Evolutionary conservation across 176 grass and related monocot genomes (phyloP).

Genomic region (Alopecurus myosuroides): DNA sequence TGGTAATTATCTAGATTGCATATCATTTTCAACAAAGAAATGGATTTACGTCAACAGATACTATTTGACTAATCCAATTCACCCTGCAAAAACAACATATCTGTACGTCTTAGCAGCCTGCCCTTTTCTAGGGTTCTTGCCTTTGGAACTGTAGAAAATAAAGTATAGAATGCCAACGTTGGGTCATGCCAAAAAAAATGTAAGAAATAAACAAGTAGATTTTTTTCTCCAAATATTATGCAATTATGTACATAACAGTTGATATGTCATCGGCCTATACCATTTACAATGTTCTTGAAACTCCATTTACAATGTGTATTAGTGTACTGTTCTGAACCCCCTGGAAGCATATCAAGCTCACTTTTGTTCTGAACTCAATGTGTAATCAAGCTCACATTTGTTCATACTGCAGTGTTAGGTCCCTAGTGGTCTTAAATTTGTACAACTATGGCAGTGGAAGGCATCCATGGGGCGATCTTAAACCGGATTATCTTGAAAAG

Average conservation of each 20-base stretch:
- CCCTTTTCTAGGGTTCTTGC: not conserved
- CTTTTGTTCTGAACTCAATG: too few species aligned
- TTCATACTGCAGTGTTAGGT: slow-evolving; percentile 68
- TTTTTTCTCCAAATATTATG: not conserved
- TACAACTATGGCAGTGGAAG: slow-evolving; percentile 82
- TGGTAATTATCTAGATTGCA: not conserved
- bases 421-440: slow-evolving; percentile 83
- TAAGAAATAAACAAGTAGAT: not conserved
- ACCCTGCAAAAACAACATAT: not conserved
- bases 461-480: slow-evolving; percentile 97
- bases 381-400: slow-evolving; percentile 18
- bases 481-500: slow-evolving; percentile 87
- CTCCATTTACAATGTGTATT: not conserved
- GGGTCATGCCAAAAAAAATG: not conserved
- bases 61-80: not conserved
- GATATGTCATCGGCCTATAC: not conserved
- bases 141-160: not conserved
- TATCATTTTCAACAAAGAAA: not conserved
- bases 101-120: not conserved
- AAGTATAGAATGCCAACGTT: not conserved
- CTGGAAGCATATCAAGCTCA: not conserved
- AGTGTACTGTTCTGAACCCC: too few species aligned
- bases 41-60: not conserved
- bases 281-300: not conserved
- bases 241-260: not conserved